Conservation (phyloP, 495 filamentous ascomycete species). For the Talaromyces ruber region DNA sequence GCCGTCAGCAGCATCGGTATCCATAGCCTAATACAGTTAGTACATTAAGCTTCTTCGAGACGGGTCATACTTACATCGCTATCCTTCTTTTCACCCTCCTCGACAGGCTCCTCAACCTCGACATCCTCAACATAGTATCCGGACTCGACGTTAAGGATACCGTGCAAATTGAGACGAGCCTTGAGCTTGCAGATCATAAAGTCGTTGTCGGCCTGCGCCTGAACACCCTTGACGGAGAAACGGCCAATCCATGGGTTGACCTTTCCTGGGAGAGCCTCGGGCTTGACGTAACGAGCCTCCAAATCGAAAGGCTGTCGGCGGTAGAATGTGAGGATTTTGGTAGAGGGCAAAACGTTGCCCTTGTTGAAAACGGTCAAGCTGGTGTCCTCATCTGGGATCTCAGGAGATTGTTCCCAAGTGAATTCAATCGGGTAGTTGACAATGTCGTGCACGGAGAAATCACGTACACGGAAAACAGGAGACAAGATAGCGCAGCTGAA, state of each 20-base stretch:
- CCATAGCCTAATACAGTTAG: conserved; percentile 67
- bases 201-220: conserved; percentile 77
- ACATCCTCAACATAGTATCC: conserved; percentile 98
- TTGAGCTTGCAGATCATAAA: conserved; percentile 99
- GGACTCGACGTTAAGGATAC: conserved; percentile 90
- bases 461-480: conserved; percentile 95
- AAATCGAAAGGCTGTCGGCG: conserved; percentile 96
- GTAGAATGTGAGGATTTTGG: conserved; percentile 99
- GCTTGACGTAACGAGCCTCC: conserved; percentile 86
- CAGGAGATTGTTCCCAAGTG: conserved; percentile 96
- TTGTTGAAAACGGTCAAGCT: conserved; percentile 95
- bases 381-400: conserved; percentile 98
- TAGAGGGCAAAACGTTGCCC: conserved; percentile 95
- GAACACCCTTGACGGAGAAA: conserved; percentile 88
- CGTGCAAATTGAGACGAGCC: conserved; percentile 93
- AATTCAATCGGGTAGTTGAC: conserved; percentile 99
- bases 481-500: conserved; percentile 98
- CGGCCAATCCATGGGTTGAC: conserved; percentile 89
- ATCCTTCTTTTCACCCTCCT: conserved; percentile 55
- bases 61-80: conserved; percentile 55
- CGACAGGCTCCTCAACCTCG: conserved; percentile 89
- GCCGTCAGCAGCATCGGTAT: conserved; percentile 66
- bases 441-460: conserved; percentile 95
- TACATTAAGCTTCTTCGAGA: not conserved
- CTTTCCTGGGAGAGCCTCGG: conserved; percentile 84